Conservation (phyloP, 345 rosid genomes). For the Gossypium sturtianum region DNA sequence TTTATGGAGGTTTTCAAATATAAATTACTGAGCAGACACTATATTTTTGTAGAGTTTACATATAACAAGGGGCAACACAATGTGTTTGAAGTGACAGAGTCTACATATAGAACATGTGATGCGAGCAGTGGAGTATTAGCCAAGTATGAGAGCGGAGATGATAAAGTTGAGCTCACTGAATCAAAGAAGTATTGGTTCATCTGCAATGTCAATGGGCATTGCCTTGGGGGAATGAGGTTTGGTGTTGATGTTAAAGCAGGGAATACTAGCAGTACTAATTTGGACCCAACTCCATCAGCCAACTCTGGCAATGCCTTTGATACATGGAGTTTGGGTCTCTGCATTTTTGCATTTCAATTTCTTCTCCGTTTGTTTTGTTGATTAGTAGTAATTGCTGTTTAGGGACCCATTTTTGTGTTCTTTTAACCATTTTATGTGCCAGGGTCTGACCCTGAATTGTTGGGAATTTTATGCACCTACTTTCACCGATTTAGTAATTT, state of each 20-base stretch:
- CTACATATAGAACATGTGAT: conserved; percentile 36
- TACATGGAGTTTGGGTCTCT: background rate
- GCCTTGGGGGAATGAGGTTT: conserved; percentile 60
- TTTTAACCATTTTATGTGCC: background rate
- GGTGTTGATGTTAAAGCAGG: conserved; percentile 20
- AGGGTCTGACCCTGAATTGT: background rate
- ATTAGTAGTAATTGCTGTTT: background rate
- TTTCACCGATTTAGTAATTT: background rate
- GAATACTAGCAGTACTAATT: background rate
- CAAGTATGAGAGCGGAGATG: conserved; percentile 39
- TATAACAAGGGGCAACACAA: conserved; percentile 44
- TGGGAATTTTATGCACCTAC: background rate
- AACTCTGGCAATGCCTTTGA: conserved; percentile 5
- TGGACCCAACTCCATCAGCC: conserved; percentile 12
- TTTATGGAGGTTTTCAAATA: background rate
- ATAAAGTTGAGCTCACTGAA: conserved; percentile 27
- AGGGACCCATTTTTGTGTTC: background rate
- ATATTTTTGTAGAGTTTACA: conserved; percentile 32
- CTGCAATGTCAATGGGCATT: conserved; percentile 44
- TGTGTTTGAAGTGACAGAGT: conserved; percentile 36
- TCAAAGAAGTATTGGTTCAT: conserved; percentile 48
- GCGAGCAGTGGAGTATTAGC: conserved; percentile 41
- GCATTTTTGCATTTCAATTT: background rate
- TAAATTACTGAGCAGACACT: background rate
- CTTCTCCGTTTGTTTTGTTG: conserved; percentile 1